Conservation (phyloP, 176 grass and related monocot genomes). For the Themeda triandra region DNA sequence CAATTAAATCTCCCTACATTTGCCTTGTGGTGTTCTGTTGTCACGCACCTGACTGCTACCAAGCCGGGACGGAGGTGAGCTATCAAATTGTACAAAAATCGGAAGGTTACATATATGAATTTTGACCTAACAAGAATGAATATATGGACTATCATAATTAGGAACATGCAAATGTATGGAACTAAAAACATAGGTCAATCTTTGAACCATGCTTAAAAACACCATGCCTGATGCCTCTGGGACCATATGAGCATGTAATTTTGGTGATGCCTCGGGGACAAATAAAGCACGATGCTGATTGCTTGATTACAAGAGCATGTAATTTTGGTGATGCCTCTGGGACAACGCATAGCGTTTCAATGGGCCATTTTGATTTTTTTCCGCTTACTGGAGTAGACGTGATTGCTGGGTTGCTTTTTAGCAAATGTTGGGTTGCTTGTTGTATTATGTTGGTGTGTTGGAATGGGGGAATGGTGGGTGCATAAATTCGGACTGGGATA, state of each 20-base stretch:
- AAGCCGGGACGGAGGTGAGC: not conserved
- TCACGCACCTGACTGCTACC: not conserved
- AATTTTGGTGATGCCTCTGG: not conserved
- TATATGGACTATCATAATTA: not conserved
- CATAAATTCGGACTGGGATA: not conserved
- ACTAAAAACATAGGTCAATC: not conserved
- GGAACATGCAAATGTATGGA: not conserved
- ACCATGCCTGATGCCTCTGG: no score
- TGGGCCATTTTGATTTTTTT: not conserved
- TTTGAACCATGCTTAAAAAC: not conserved
- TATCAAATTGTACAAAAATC: not conserved
- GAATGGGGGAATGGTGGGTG: no score
- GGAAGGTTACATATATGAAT: not conserved
- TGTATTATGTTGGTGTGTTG: not conserved
- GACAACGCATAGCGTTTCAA: not conserved
- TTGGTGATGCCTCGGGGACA: not conserved
- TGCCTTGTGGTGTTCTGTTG: not conserved
- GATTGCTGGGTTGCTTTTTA: not conserved
- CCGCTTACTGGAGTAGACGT: not conserved
- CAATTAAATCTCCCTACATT: not conserved
- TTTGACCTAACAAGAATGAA: no score
- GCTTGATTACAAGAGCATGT: not conserved
- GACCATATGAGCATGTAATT: no score
- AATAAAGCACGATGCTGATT: not conserved
- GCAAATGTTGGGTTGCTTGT: not conserved